Percentiles rank a stretch among this genome's conserved stretches.
phyloP scores from a whole-genome alignment of 208 protist species.

The Porcisia hertigi region DNA sequence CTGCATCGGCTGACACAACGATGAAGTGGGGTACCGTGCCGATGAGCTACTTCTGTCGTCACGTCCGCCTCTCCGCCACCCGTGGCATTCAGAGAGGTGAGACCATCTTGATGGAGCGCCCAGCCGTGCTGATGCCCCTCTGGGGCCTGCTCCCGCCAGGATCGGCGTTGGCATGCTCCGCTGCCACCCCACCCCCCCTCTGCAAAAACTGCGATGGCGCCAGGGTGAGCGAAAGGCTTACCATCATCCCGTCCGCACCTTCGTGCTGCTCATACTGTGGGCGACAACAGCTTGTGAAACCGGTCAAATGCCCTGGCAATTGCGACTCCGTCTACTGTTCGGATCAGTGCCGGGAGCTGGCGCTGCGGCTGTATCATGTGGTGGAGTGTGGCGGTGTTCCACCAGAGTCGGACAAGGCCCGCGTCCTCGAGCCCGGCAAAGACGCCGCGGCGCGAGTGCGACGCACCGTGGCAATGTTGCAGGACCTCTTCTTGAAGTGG shows the following conservation, averaged over 20 bases:
- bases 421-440: neutral
- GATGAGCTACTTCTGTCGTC: slow-evolving; percentile 31
- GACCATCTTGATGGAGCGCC: slow-evolving; percentile 24
- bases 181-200: neutral
- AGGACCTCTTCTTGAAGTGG: slow-evolving; percentile 22
- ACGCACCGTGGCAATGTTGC: slow-evolving; percentile 18
- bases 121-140: slow-evolving; percentile 22
- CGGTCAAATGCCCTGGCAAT: slow-evolving; percentile 19
- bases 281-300: slow-evolving; percentile 7
- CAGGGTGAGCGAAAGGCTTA: neutral
- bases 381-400: slow-evolving; percentile 36
- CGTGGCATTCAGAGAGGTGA: slow-evolving; percentile 22
- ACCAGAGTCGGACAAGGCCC: neutral
- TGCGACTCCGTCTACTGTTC: slow-evolving; percentile 49
- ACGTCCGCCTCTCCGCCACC: slow-evolving; percentile 37
- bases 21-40: slow-evolving; percentile 24
- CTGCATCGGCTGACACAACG: slow-evolving; percentile 19
- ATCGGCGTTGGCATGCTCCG: neutral
- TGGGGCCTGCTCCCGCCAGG: slow-evolving; percentile 19
- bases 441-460: slow-evolving; percentile 9
- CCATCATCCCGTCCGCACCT: neutral
- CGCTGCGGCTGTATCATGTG: slow-evolving; percentile 44
- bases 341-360: slow-evolving; percentile 35
- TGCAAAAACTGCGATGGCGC: neutral
- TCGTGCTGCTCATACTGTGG: slow-evolving; percentile 18